phyloP scores from a whole-genome alignment of 2,329 filamentous ascomycete genomes.

The Xylariaceae sp. region DNA sequence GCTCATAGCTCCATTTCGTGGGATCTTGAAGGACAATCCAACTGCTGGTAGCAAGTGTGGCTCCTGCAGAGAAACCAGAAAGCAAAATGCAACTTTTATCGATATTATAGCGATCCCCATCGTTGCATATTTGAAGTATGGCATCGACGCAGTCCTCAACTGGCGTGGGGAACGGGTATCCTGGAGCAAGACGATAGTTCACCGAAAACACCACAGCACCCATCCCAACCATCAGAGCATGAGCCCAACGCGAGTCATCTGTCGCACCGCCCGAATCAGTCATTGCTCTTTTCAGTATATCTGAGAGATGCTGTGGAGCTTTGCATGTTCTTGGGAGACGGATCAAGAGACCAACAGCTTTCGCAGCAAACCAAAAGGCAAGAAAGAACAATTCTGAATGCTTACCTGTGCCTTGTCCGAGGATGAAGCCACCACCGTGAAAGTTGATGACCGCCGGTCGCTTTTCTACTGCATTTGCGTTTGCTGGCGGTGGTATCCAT shows the following conservation, averaged over 20 bases:
- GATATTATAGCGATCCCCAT: constrained; percentile 56
- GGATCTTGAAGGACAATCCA: constrained; percentile 26
- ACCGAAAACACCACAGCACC: constrained; percentile 61
- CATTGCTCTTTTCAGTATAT: no score
- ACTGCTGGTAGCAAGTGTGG: constrained; percentile 48
- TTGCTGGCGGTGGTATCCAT: constrained; percentile 22
- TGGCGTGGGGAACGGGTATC: constrained; percentile 60
- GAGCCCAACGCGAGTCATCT: constrained; percentile 61
- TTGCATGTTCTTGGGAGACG: no score
- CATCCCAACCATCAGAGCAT: constrained; percentile 47
- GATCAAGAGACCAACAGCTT: no score
- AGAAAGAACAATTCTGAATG: no score
- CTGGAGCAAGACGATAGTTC: constrained; percentile 64
- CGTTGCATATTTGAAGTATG: constrained; percentile 54
- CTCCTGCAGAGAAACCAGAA: constrained; percentile 64
- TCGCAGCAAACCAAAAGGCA: no score
- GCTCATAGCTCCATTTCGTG: constrained; percentile 21
- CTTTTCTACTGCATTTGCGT: constrained; percentile 16
- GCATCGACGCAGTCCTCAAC: constrained; percentile 65
- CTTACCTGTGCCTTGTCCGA: constrained; percentile 42
- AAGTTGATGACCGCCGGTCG: constrained; percentile 60
- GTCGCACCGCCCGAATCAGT: constrained; percentile 38
- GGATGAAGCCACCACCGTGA: constrained; percentile 64
- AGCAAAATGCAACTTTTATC: constrained; percentile 55
- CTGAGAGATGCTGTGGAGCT: no score